These are phyloP conservation scores for Lablab purpureus DNA, from an alignment of 306 rosid species.

Conservation along the genomic window DNA sequence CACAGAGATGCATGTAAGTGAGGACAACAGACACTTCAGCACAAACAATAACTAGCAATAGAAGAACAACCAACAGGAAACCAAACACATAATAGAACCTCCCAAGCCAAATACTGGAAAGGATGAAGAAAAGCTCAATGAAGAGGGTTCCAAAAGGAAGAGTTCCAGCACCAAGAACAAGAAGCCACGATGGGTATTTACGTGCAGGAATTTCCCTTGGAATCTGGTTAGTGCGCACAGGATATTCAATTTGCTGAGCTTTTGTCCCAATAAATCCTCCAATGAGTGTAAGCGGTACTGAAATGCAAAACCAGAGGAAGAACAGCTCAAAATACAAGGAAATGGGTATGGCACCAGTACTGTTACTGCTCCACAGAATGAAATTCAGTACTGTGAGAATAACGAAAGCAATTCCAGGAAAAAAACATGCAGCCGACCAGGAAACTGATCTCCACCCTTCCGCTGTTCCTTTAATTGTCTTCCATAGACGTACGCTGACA, in stretches of 20 bases:
- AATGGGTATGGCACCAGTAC: constrained; percentile 52
- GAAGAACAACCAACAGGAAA: constrained; percentile 76
- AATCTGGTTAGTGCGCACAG: constrained; percentile 71
- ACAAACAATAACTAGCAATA: constrained; percentile 71
- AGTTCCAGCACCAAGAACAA: constrained; percentile 57
- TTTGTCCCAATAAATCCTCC: constrained; percentile 83
- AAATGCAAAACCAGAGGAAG: constrained; percentile 52
- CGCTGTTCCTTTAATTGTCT: constrained; percentile 75
- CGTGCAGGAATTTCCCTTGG: constrained; percentile 60
- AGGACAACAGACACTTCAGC: constrained; percentile 90
- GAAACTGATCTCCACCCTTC: constrained; percentile 86
- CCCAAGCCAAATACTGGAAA: constrained; percentile 27
- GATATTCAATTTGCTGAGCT: constrained; percentile 70
- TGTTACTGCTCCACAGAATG: constrained; percentile 81
- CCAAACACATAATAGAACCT: constrained; percentile 41
- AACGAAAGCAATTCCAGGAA: constrained; percentile 76
- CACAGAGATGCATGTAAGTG: constrained; percentile 89
- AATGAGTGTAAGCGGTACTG: constrained; percentile 85
- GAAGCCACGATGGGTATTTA: constrained; percentile 85
- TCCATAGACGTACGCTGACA: constrained; percentile 82
- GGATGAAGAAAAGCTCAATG: constrained; percentile 25
- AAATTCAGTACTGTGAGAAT: constrained; percentile 76
- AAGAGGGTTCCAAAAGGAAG: constrained; percentile 28
- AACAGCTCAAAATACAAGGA: constrained; percentile 26
- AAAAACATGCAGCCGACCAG: constrained; percentile 78